Base-by-base conservation (phyloP, 2,329 filamentous ascomycete species). In the Trichoderma sp. region DNA sequence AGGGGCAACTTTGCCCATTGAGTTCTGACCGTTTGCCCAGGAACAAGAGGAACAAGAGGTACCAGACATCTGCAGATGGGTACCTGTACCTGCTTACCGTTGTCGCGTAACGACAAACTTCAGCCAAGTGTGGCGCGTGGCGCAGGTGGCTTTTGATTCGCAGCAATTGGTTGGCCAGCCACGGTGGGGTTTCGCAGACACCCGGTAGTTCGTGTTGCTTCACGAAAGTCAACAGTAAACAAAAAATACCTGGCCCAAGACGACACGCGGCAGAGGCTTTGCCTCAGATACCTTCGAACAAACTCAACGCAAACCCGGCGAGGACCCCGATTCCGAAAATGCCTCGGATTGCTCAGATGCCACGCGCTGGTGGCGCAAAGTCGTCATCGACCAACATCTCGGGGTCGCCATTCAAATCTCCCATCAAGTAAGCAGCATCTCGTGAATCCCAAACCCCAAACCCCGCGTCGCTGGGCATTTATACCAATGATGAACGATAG, bases 311-410 rank as follows among this genome's bases (percentile, higher is more conserved):
- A 41, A 33, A 33, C 3, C 12, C 38, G 21, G 68, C 38, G 31
- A 71, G 16, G 35, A 14, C 24, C 7, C 45, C 63, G 63, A 35
- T 21, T 33, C 14, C 27, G 18, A 35, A 80, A 75, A 91, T 91
- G 89, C 87, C 89, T 85, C 89, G 89, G 80, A 89, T 91, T 78
- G 87, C 89, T 75, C 88, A 91, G 80, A 85, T 83, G 41, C 86
- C 88, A 78, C 89, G 89, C 78, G 83, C 87, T 71, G 87, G 85
- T 79, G 85, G 82, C 79, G 84, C 81, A 80, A 87, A 87, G 82
- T 84, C 85, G 56, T 85, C 86, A 21, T 88, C 88, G 41, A 87
- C 85, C 74, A 21, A n/a, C 18, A 53, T 21, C 9, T 86, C 85
- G 35, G 84, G 85, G 63, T 90, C 89, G 27, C 89, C 89, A 6